phyloP scores from a whole-genome alignment of 129 eudicot genomes.

The Flaveria sonorensis region DNA sequence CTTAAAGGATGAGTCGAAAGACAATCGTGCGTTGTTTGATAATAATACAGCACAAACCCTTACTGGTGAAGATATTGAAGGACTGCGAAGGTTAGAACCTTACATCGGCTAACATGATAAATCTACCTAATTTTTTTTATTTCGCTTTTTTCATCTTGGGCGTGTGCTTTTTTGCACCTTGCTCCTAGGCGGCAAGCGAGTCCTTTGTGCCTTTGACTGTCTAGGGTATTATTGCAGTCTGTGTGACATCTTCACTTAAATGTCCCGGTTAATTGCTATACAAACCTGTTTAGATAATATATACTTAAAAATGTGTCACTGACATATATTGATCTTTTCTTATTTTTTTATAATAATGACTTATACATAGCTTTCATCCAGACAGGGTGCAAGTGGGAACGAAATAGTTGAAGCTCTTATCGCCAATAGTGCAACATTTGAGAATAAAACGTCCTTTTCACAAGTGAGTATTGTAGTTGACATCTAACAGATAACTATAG shows the following conservation, averaged over 20 bases:
- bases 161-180: no score
- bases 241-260: background rate
- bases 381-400: conserved; percentile 84
- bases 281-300: background rate
- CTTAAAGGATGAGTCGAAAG: conserved; percentile 54
- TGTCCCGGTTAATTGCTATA: background rate
- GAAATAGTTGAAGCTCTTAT: conserved; percentile 94
- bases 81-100: conserved; percentile 64
- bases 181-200: no score
- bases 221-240: background rate
- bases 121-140: background rate
- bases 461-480: conserved; percentile 49
- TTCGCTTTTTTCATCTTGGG: no score
- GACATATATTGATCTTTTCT: background rate
- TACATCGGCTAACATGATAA: background rate
- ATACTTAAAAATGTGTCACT: no score
- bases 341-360: conserved; percentile 6
- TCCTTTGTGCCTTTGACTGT: no score
- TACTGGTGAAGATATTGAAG: conserved; percentile 87
- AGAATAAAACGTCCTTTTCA: conserved; percentile 91
- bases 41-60: conserved; percentile 92
- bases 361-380: conserved; percentile 36
- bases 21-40: conserved; percentile 81
- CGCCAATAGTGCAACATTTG: conserved; percentile 94
- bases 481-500: conserved; percentile 12